Base-by-base conservation (phyloP, 768 basidiomycete genomes). In the Suillus alpinus region DNA sequence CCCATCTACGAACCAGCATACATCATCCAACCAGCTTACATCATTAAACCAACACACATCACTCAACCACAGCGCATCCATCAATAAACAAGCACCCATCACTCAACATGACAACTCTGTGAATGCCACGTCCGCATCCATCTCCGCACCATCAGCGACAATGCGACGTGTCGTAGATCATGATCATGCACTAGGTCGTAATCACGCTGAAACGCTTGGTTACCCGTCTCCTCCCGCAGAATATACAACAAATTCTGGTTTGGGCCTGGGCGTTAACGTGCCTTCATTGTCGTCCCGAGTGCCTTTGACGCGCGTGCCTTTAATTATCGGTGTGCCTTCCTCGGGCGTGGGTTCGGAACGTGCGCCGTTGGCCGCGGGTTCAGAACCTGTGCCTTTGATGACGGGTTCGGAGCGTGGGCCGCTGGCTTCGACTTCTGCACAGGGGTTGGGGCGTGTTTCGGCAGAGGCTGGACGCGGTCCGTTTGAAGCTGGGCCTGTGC, bases 181-280 rank as follows among this genome's bases (percentile, higher is more conserved):
- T 46, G 26, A 31, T 31, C 31, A 31, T 31, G 31, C 31, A 6
- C 31, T 31, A 6, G 31, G 32, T 32, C 32, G 32, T 32, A 32
- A 32, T 32, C 32, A 32, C 7, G 32, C 4, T 7, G 32, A 32
- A 4, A 32, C 32, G 32, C 32, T 6, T n/a, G 34, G n/a, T 47
- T 70, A 74, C 59, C 68, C 72, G 50, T 71, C 72, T 32, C 74
- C 73, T 0, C 75, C 75, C 12, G 50, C 41, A 2, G 68, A 73
- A n/a, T 58, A 50, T 53, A 56, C 53, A 2, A 52, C 26, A 26
- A 26, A 3, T 26, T 26, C 26, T 26, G 26, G 18, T 59, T 56
- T 59, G 16, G 59, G 20, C 18, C 26, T 6, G 9, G 20, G 29
- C 3, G 13, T 23, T 31, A 56, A 56, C 52, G 39, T 40, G 50